Base-by-base conservation (phyloP, 805 yeast genomes). In the Blastobotrys attinorum region DNA sequence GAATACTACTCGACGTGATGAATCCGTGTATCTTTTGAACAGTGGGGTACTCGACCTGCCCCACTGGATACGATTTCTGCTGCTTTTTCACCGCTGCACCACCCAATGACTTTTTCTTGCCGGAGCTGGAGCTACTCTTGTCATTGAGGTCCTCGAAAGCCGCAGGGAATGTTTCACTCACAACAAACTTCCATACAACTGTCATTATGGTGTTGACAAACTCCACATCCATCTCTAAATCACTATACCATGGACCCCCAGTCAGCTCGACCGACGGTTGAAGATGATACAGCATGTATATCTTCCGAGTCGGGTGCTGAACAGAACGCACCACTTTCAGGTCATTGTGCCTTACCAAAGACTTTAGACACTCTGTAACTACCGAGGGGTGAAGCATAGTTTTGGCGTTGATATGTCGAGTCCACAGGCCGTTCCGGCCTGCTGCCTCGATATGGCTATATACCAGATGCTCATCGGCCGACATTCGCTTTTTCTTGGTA, bases 241-340 rank as follows among this genome's bases (percentile, higher is more conserved):
- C 98, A 0, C 97, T 88, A 60, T 88, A 92, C 98, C 98, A 92
- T 3, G 97, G 97, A 3, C 98, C 98, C 51, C 98, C 98, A 0
- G 97, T 92, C 31, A 92, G 92, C 53, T 90, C 97, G 25, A 86
- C 80, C 3, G 95, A 83, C 4, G 98, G 98, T 59, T 88, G 96
- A 52, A 92, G 68, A 58, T 86, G 81, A 60, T 89, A 90, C 43
- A 92, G 71, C 97, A 92, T 92, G 64, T 90, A 94, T 27, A 92
- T 90, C 58, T 92, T 92, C 52, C 98, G 74, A 1, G 97, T 90
- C 10, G 97, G 97, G 62, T 76, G 80, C 58, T 67, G 89, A 25
- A 92, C 97, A 20, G 86, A 78, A 60, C 90, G 90, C 59, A 92
- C 87, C 48, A 84, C 75, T 61, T 92, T 92, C 62, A 94, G 88